Percentiles rank a stretch among this genome's conserved stretches.
These are phyloP conservation scores for Oryza officinalis DNA, from an alignment of 176 grass and related monocot species.

Conservation along the genomic window DNA sequence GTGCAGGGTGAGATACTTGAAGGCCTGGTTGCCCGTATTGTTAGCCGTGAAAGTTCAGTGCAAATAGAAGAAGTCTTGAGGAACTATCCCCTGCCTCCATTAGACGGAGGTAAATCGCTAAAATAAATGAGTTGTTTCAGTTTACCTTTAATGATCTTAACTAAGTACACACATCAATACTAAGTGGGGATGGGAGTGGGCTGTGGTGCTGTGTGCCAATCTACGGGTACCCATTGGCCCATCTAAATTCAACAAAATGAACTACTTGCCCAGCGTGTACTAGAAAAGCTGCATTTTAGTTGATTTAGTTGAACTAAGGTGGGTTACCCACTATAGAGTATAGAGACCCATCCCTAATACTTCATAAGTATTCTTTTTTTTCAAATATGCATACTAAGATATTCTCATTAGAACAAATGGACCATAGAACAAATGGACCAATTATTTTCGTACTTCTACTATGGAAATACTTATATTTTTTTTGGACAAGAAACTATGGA, in stretches of 20 bases:
- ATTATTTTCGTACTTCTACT: constrained; percentile 24
- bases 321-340: neutral
- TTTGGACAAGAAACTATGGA: neutral
- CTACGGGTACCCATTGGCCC: neutral
- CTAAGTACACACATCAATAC: constrained; percentile 20
- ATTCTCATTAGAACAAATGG: neutral
- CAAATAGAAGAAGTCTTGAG: constrained; percentile 82
- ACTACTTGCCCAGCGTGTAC: neutral
- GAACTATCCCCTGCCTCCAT: constrained; percentile 62
- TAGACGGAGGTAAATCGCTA: constrained; percentile 49
- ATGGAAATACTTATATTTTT: neutral
- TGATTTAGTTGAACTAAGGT: neutral
- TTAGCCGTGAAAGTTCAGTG: constrained; percentile 68
- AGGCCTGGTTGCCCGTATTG: constrained; percentile 92
- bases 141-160: neutral
- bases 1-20: constrained; percentile 97
- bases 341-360: neutral
- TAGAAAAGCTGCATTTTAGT: neutral
- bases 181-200: neutral
- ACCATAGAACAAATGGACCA: neutral
- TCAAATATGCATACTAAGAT: constrained; percentile 4
- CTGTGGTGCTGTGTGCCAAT: neutral
- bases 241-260: neutral
- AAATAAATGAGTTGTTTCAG: neutral
- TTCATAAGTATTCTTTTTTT: neutral